Base-by-base conservation (phyloP, 2,329 filamentous ascomycete genomes). In the Shiraia sp. region DNA sequence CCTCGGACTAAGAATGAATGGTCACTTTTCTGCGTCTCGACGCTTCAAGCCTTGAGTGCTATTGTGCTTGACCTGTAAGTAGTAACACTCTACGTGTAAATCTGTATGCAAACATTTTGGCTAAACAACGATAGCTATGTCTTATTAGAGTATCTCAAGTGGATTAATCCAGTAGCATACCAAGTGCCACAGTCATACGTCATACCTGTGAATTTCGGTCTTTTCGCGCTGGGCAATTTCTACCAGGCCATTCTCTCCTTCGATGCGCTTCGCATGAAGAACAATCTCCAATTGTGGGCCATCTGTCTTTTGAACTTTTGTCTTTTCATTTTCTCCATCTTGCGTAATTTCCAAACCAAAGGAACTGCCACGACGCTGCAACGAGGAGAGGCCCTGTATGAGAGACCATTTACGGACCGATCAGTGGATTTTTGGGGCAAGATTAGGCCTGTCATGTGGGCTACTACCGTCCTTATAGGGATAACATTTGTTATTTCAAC, bases 231-330 rank as follows among this genome's bases (percentile, higher is more conserved):
- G 5, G 58, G 58, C 14, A 47, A 42, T 23, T 12, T 61, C 4
- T 61, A 52, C 40, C 53, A 61, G 34, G 28, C 47, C 5, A 10
- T 42, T 9, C 44, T 63, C 6, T 45, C 57, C n/a, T 47, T 60
- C 6, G 58, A 63, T 27, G 55, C 58, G 6, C 42, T 55, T 12
- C 48, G 51, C 9, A 48, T 50, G 29, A 59, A 58, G 26, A 61
- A 61, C 32, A 54, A 55, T 25, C 45, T 61, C 8, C 58, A 63
- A 35, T 29, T 61, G 1, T 55, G 55, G 7, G 47, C 43, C 7
- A 44, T 52, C 32, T 54, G 53, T 27, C 29, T 52, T n/a, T 48
- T 48, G 26, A 57, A 63, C 26, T 25, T 52, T 7, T 51, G 46
- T 16, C 34, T 63, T 6, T 49, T 51, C 6, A 22, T 51, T 1